Base-by-base conservation (phyloP, 495 filamentous ascomycete species). In the Hyaloscypha hepaticicola region DNA sequence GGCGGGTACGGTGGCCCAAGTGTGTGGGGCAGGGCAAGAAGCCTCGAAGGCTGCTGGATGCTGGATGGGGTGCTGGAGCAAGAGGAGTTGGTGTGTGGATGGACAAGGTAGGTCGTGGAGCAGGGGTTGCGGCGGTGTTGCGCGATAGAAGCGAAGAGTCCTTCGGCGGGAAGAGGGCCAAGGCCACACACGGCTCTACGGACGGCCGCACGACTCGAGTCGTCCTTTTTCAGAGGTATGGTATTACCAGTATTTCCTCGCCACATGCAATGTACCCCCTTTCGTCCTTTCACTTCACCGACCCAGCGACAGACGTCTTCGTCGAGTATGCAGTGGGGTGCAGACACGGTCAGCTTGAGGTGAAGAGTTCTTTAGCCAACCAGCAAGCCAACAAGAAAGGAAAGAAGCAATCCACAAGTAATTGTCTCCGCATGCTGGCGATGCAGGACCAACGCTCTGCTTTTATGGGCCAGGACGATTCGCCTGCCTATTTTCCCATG, bases 1-100 rank as follows among this genome's bases (percentile, higher is more conserved):
- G 61, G 60, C 9, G 61, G 65, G 27, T 70, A 70, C 68, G 65
- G 65, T 60, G 62, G 61, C 68, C 68, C 57, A 26, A 48, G 27
- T 45, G 34, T 33, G 58, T 3, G 21, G 34, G 28, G 45, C 29
- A 38, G 26, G 29, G 52, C 9, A 19, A 26, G 58, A 29, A 1
- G 12, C 19, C 21, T 58, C 33, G 2, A 51, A 7, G 33, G 14
- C 28, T 7, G 38, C 7, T 8, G 38, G 38, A 0, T 14, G 6
- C 11, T 8, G 12, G 38, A 9, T 4, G 38, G 14, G 9, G 38
- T 7, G 38, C 38, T 45, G 38, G 38, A 16, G 7, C 38, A 41
- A 14, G 3, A 2, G 38, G 38, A 3, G 38, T 14, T 41, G 38
- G 38, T 11, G 38, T 14, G 38, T 45, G 38, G 1, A 16, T 45